Conservation (phyloP, 1,139 yeast species). For the Magnusiomyces clavatus region DNA sequence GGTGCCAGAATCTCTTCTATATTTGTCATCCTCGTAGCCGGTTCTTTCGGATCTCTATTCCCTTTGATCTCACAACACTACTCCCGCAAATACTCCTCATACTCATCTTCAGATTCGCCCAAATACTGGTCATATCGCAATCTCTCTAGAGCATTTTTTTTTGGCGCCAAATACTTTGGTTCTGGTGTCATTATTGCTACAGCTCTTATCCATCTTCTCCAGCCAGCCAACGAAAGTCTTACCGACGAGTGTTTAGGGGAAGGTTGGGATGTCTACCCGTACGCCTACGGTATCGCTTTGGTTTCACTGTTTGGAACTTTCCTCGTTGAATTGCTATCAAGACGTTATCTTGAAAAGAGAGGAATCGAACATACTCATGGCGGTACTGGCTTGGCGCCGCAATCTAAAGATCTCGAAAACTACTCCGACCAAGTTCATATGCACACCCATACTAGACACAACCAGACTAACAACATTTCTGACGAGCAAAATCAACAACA, state of each 20-base stretch:
- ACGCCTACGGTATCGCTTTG: constrained; percentile 55
- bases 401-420: neutral
- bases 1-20: constrained; percentile 70
- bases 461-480: constrained; percentile 1
- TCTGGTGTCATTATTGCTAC: constrained; percentile 91
- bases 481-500: too few relatives aligned
- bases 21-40: constrained; percentile 57
- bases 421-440: constrained; percentile 2
- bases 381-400: constrained; percentile 19
- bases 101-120: neutral
- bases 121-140: constrained; percentile 20
- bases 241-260: constrained; percentile 48
- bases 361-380: constrained; percentile 25
- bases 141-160: constrained; percentile 52
- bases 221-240: constrained; percentile 62
- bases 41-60: constrained; percentile 45
- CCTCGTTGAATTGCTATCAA: constrained; percentile 26
- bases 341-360: constrained; percentile 22
- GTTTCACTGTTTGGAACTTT: constrained; percentile 34
- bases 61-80: constrained; percentile 30
- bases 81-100: constrained; percentile 2
- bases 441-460: constrained; percentile 4
- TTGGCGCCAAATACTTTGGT: constrained; percentile 76
- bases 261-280: constrained; percentile 48
- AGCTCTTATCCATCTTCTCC: constrained; percentile 74